Evolutionary conservation across 2,329 filamentous ascomycete species (phyloP), one percentile per base, ranked within the genome.

Genomic region (Plenodomus tracheiphilus): DNA sequence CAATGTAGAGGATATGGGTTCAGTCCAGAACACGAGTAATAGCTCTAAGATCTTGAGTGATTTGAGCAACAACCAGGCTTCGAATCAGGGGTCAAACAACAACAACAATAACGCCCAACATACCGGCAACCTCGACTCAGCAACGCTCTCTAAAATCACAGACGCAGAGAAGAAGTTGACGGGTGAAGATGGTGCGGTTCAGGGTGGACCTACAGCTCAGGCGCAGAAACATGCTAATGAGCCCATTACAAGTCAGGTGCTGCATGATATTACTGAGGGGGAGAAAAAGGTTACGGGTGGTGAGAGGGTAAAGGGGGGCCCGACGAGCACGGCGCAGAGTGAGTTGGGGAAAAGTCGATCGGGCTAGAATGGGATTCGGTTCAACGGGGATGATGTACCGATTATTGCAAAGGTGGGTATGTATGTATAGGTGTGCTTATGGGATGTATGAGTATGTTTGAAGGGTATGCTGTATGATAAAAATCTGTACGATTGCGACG

Each of bases 251-350:
- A 67, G 66, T 35, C 44, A 64, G 51, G 62, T 49, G n/a, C 51
- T 69, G 40, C 59, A 64, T 38, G 64, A 69, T 38, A 69, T 70
- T n/a, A 69, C 62, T 0, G 57, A 64, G 46, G 65, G 65, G 0
- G 67, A 69, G 54, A 68, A 71, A 58, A 63, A 66, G 58, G 50
- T 66, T 21, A 69, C 66, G 0, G 66, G 64, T 0, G 65, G 65
- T 0, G 64, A 70, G 55, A 55, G 65, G 36, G 49, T 69, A 0
- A 70, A 68, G 50, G 65, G 67, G 0, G 65, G 65, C 0, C 67
- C 62, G 13, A 70, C 66, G 15, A 51, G 58, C 16, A 50, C 54
- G 32, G 66, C 63, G 39, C 66, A 70, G 59, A 73, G 70, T 49
- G 62, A 65, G 54, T 45, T 71, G 25, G 58, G 49, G 1, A 70